Evolutionary conservation across 1,284 basidiomycete species (phyloP).

Genomic region (Stygiomarasmius scandens): DNA sequence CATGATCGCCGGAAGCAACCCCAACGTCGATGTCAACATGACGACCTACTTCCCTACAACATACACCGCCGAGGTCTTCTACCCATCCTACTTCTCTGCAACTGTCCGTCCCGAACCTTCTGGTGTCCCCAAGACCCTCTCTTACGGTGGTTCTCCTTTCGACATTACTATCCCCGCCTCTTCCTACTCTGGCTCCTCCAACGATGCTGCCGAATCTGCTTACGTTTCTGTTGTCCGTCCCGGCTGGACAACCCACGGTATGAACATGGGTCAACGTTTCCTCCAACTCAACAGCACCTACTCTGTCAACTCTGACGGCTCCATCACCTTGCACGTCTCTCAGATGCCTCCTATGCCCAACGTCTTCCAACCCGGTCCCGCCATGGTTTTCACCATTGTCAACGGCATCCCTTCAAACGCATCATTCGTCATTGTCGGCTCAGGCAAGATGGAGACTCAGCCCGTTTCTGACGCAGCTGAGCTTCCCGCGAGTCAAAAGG

Average conservation of each 20-base stretch:
- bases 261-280: constrained; percentile 59
- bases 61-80: constrained; percentile 87
- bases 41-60: constrained; percentile 79
- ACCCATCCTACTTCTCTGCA: constrained; percentile 81
- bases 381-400: constrained; percentile 69
- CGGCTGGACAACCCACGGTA: constrained; percentile 45
- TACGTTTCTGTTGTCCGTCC: constrained; percentile 63
- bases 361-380: constrained; percentile 75
- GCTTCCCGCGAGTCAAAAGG: constrained; percentile 1
- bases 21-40: constrained; percentile 83
- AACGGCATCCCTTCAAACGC: constrained; percentile 74
- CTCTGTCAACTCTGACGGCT: constrained; percentile 37
- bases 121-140: constrained; percentile 72
- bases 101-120: constrained; percentile 70
- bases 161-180: constrained; percentile 58
- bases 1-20: constrained; percentile 89
- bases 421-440: constrained; percentile 67
- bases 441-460: constrained; percentile 41
- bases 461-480: not conserved
- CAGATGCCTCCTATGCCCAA: constrained; percentile 64
- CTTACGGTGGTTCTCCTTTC: constrained; percentile 85
- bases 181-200: constrained; percentile 70
- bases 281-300: constrained; percentile 40
- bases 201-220: constrained; percentile 74
- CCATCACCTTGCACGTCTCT: constrained; percentile 6